Evolutionary conservation across 2,329 filamentous ascomycete species (phyloP).

Genomic region (Aspergillus caelatus): DNA sequence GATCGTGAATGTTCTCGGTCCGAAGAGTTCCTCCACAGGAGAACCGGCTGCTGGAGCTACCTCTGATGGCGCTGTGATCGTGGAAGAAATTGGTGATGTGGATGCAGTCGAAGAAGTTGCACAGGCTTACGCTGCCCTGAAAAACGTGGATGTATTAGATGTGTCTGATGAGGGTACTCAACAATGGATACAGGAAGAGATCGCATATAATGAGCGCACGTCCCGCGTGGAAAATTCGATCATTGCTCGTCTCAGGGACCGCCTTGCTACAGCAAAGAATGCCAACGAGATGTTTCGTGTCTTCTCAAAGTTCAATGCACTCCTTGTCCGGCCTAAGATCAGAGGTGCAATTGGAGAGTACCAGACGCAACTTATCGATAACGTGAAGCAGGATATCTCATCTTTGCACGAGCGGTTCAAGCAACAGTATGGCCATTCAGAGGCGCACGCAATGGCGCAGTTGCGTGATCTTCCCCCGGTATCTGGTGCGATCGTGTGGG

Average conservation of each 20-base stretch:
- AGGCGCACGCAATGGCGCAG: slow-evolving; percentile 97
- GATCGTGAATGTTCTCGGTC: slow-evolving; percentile 93
- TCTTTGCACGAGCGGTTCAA: slow-evolving; percentile 96
- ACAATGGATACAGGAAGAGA: slow-evolving; percentile 90
- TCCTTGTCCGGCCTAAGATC: slow-evolving; percentile 99
- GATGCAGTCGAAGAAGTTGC: slow-evolving; percentile 96
- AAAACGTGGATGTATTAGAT: slow-evolving; percentile 93
- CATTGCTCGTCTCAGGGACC: slow-evolving; percentile 88
- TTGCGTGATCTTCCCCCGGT: slow-evolving; percentile 93
- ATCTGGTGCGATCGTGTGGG: slow-evolving; percentile 96
- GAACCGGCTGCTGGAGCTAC: slow-evolving; percentile 42
- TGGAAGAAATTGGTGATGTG: slow-evolving; percentile 95
- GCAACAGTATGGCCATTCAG: slow-evolving; percentile 96
- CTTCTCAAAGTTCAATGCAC: slow-evolving; percentile 98
- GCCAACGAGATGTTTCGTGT: slow-evolving; percentile 99
- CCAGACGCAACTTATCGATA: slow-evolving; percentile 96
- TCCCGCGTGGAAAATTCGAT: slow-evolving; percentile 98
- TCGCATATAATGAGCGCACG: slow-evolving; percentile 95
- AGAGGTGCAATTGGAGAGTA: slow-evolving; percentile 97
- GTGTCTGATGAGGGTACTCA: slow-evolving; percentile 87
- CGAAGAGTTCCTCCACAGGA: slow-evolving; percentile 64
- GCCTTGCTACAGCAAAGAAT: slow-evolving; percentile 91
- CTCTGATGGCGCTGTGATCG: slow-evolving; percentile 67
- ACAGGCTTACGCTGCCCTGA: slow-evolving; percentile 90
- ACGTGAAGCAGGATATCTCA: slow-evolving; percentile 94